These are phyloP conservation scores for Pilatotrama ljubarskyi DNA, from an alignment of 768 basidiomycete genomes.

Conservation along the genomic window DNA sequence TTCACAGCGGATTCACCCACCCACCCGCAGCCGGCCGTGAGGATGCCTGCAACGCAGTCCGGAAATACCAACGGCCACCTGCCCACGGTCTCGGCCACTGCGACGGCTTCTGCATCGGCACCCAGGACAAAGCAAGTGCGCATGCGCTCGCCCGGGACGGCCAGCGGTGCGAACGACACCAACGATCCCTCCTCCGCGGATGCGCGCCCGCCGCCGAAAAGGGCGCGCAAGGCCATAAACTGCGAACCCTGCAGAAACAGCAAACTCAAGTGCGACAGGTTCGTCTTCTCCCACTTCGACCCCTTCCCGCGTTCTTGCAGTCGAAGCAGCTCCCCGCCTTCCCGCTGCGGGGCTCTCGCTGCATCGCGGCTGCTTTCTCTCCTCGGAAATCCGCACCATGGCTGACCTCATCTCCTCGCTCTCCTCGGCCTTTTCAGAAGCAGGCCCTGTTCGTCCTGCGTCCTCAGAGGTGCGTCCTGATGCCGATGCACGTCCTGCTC, in stretches of 20 bases:
- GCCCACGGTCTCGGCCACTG: constrained; percentile 7
- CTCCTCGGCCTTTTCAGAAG: constrained; percentile 49
- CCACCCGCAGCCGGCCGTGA: background rate
- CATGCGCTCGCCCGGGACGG: constrained; percentile 11
- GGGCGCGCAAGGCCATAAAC: constrained; percentile 85
- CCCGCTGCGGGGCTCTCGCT: background rate
- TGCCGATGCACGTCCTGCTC: background rate
- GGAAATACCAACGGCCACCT: constrained; percentile 16
- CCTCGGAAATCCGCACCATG: constrained; percentile 14
- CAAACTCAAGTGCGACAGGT: constrained; percentile 91
- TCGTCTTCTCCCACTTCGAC: constrained; percentile 22
- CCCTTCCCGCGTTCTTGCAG: background rate
- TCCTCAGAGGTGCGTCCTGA: constrained; percentile 63
- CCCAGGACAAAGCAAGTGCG: constrained; percentile 18
- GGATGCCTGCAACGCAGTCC: constrained; percentile 17
- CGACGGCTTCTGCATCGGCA: constrained; percentile 7
- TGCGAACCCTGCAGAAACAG: constrained; percentile 86
- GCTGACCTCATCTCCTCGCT: constrained; percentile 21
- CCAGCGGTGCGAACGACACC: constrained; percentile 1
- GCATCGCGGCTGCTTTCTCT: constrained; percentile 5
- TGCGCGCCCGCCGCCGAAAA: constrained; percentile 64
- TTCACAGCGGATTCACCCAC: background rate
- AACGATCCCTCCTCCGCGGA: constrained; percentile 12
- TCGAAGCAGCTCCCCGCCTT: background rate
- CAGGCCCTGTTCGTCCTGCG: constrained; percentile 87